phyloP scores from a whole-genome alignment of 2,329 filamentous ascomycete genomes.

The Hypoxylon sp. region DNA sequence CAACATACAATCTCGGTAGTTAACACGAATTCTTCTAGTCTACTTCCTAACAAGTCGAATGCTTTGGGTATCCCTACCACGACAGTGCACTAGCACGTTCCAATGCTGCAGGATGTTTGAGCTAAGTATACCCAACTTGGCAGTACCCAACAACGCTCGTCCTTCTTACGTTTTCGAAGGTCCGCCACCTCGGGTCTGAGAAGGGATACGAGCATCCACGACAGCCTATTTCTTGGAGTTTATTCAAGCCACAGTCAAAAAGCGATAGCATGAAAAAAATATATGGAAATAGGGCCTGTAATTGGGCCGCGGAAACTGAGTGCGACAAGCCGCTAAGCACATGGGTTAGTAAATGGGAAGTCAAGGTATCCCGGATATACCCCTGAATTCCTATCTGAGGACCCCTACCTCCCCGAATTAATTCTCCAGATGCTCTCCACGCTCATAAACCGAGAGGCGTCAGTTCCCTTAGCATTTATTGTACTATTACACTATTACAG shows the following conservation, averaged over 20 bases:
- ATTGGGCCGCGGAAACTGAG: conserved; percentile 38
- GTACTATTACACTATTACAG: conserved; percentile 4
- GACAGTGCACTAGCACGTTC: conserved; percentile 20
- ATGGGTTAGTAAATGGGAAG: conserved; percentile 21
- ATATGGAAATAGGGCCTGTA: conserved; percentile 24
- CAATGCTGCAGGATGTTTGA: conserved; percentile 10
- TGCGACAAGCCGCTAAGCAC: conserved; percentile 35
- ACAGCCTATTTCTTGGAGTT: neutral
- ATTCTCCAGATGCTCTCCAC: conserved; percentile 42
- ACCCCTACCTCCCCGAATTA: conserved; percentile 29
- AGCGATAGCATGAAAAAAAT: conserved; percentile 22
- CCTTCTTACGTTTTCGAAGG: conserved; percentile 1
- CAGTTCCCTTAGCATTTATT: conserved; percentile 16
- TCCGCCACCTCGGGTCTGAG: neutral
- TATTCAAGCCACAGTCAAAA: conserved; percentile 17
- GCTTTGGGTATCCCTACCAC: conserved; percentile 35
- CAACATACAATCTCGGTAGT: conserved; percentile 39
- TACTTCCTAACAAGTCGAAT: conserved; percentile 23
- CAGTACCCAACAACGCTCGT: conserved; percentile 5
- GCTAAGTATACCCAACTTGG: conserved; percentile 6
- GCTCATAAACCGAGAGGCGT: conserved; percentile 27
- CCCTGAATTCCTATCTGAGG: conserved; percentile 25
- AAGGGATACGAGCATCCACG: conserved; percentile 2
- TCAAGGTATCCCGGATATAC: conserved; percentile 21
- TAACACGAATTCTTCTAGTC: conserved; percentile 29